These are phyloP conservation scores for Solanum virginianum DNA, from an alignment of 257 asterid species.

Conservation along the genomic window DNA sequence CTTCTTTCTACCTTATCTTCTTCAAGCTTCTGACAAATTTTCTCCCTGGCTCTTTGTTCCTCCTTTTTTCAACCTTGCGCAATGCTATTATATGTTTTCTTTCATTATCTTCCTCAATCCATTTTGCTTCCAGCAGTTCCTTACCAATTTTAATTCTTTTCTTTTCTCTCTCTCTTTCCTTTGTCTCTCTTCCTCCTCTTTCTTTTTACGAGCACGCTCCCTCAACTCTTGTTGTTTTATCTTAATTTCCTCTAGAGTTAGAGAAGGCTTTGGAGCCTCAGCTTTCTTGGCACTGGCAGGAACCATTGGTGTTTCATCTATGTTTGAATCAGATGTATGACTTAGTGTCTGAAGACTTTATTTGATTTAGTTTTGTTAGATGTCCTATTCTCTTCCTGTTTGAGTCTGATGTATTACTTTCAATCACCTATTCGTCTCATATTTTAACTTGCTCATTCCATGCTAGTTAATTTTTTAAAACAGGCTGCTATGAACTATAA, in stretches of 20 bases:
- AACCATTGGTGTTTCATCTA: constrained; percentile 15
- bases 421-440: too few relatives aligned
- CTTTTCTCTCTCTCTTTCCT: constrained; percentile 87
- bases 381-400: too few relatives aligned
- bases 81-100: constrained; percentile 84
- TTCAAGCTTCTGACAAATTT: constrained; percentile 87
- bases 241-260: constrained; percentile 75
- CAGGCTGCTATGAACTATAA: too few relatives aligned
- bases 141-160: constrained; percentile 82
- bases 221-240: constrained; percentile 63
- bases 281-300: constrained; percentile 42
- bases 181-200: constrained; percentile 89
- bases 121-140: constrained; percentile 93
- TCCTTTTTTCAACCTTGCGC: constrained; percentile 96
- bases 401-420: too few relatives aligned
- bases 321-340: too few relatives aligned
- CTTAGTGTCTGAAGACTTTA: too few relatives aligned
- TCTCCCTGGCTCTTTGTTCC: constrained; percentile 85
- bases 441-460: too few relatives aligned
- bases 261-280: constrained; percentile 58
- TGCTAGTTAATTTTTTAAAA: too few relatives aligned
- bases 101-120: constrained; percentile 95
- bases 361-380: too few relatives aligned
- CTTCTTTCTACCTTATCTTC: constrained; percentile 99
- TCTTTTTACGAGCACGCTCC: constrained; percentile 90